Conservation (phyloP, 2,329 filamentous ascomycete species). For the Fusarium irregulare region DNA sequence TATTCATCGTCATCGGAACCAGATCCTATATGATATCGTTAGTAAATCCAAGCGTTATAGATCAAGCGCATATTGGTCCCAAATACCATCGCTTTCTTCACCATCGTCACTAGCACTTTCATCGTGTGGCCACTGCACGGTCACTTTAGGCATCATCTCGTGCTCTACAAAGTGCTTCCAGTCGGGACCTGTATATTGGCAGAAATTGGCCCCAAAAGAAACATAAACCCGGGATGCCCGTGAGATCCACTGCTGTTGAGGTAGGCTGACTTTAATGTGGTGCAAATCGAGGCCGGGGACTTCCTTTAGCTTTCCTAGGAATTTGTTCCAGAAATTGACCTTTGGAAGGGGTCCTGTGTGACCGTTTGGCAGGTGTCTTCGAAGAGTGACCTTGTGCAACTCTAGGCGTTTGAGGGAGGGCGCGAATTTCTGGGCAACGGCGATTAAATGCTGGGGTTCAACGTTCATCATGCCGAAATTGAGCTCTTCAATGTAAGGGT, state of each 20-base stretch:
- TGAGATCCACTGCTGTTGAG: conserved; percentile 44
- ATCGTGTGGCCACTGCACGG: conserved; percentile 21
- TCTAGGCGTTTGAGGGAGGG: conserved; percentile 57
- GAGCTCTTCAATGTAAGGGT: conserved; percentile 54
- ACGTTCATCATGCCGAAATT: conserved; percentile 57
- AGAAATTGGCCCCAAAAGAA: conserved; percentile 21
- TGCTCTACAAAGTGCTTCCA: conserved; percentile 51
- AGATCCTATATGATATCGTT: conserved; percentile 25
- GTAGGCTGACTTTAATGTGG: conserved; percentile 48
- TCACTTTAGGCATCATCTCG: conserved; percentile 43
- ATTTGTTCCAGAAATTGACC: conserved; percentile 53
- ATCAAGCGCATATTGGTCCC: conserved; percentile 47
- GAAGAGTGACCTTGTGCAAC: conserved; percentile 57
- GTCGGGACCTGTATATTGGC: conserved; percentile 51
- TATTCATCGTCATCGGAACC: conserved; percentile 6
- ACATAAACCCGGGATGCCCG: conserved; percentile 10
- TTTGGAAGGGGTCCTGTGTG: conserved; percentile 18
- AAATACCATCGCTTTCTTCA: conserved; percentile 43
- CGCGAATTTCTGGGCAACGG: conserved; percentile 56
- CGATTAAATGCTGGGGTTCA: conserved; percentile 47
- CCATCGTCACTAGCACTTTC: conserved; percentile 29
- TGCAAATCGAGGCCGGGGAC: conserved; percentile 50
- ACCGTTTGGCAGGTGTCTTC: conserved; percentile 20
- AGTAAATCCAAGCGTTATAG: conserved; percentile 35
- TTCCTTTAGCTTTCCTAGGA: conserved; percentile 52